Evolutionary conservation across 129 eudicot species (phyloP).

Genomic region (Centaurea solstitialis): DNA sequence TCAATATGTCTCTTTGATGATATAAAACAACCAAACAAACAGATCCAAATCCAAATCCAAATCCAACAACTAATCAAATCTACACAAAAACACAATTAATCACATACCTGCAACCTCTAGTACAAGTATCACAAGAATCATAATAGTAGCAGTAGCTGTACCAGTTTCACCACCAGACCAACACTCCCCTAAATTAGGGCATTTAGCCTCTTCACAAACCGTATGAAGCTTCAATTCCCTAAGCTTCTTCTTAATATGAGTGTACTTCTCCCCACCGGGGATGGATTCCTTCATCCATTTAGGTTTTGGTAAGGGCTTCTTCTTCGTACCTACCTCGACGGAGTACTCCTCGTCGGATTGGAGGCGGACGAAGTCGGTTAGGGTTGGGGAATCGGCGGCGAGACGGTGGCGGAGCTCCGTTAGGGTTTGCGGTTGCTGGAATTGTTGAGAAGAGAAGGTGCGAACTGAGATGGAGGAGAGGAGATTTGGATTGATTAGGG

Average conservation of each 20-base stretch:
- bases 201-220: slow-evolving; percentile 93
- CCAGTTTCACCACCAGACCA: slow-evolving; percentile 99
- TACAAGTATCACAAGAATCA: slow-evolving; percentile 97
- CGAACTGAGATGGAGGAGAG: slow-evolving; percentile 34
- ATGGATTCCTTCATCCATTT: slow-evolving; percentile 98
- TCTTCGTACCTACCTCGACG: slow-evolving; percentile 92
- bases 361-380: slow-evolving; percentile 58
- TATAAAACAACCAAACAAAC: neutral
- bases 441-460: slow-evolving; percentile 37
- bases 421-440: slow-evolving; percentile 59
- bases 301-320: slow-evolving; percentile 92
- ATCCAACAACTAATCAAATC: neutral
- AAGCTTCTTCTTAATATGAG: slow-evolving; percentile 70
- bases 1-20: neutral
- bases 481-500: slow-evolving; percentile 43
- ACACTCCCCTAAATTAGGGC: slow-evolving; percentile 97
- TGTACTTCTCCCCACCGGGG: slow-evolving; percentile 87
- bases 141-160: slow-evolving; percentile 97
- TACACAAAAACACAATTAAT: neutral
- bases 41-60: slow-evolving; percentile 3
- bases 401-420: slow-evolving; percentile 82
- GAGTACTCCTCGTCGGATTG: slow-evolving; percentile 56
- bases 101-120: slow-evolving; percentile 90
- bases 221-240: slow-evolving; percentile 84
- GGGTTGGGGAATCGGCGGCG: slow-evolving; percentile 62